Percentiles rank a stretch among this genome's conserved stretches.
These are phyloP conservation scores for Tubosaeta sp. DNA, from an alignment of 768 basidiomycete species.

Conservation along the genomic window DNA sequence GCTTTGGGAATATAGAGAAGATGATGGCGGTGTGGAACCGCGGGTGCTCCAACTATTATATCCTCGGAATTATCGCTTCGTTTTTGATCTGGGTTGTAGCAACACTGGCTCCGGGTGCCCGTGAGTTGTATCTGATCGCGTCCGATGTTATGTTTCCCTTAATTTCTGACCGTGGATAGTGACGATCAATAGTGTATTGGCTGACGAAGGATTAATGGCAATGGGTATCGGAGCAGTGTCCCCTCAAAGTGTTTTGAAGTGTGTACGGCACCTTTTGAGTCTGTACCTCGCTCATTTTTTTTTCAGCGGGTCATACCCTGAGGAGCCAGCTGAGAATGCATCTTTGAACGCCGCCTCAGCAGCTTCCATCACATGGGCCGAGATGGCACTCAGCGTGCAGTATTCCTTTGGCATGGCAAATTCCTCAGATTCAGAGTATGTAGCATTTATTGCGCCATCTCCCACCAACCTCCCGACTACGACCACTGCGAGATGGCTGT, in stretches of 20 bases:
- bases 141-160: not conserved
- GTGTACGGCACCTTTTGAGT: not conserved
- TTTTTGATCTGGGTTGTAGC: constrained; percentile 18
- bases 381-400: constrained; percentile 22
- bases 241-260: constrained; percentile 26
- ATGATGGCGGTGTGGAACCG: constrained; percentile 14
- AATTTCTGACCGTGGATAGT: constrained; percentile 5
- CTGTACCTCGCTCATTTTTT: not conserved
- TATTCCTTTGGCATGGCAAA: constrained; percentile 18
- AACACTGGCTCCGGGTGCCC: constrained; percentile 22
- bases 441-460: constrained; percentile 16
- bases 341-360: constrained; percentile 9
- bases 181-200: constrained; percentile 18
- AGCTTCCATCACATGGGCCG: constrained; percentile 24
- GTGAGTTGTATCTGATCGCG: constrained; percentile 13
- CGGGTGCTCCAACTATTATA: constrained; percentile 21
- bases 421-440: constrained; percentile 13
- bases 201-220: constrained; percentile 21
- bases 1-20: constrained; percentile 16
- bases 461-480: constrained; percentile 16
- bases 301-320: constrained; percentile 3
- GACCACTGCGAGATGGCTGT: constrained; percentile 24
- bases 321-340: constrained; percentile 1
- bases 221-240: constrained; percentile 21
- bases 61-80: constrained; percentile 13